phyloP scores from a whole-genome alignment of 129 eudicot species.

The Centaurea solstitialis region DNA sequence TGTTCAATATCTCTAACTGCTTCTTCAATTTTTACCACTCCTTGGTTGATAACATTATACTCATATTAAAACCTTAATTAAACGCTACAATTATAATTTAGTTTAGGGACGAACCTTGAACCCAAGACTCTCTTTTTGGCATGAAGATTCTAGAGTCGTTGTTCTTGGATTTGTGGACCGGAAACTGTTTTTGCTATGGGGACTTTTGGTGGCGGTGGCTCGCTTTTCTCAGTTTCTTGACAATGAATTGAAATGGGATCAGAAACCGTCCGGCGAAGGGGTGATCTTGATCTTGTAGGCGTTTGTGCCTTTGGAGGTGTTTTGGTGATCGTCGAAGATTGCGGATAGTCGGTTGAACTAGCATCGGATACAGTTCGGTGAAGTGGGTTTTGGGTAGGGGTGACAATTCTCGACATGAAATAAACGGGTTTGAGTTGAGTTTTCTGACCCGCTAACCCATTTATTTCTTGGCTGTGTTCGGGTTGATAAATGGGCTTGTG shows the following conservation, averaged over 20 bases:
- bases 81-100: too few relatives aligned
- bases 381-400: constrained; percentile 14
- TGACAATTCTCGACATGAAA: not conserved
- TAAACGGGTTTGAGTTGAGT: too few relatives aligned
- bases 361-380: not conserved
- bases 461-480: not conserved
- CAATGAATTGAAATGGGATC: not conserved
- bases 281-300: not conserved
- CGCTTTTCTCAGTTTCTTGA: not conserved
- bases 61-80: not conserved
- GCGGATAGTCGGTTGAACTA: not conserved
- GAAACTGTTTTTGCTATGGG: not conserved
- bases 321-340: not conserved
- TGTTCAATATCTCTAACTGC: not conserved
- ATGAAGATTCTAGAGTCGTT: too few relatives aligned
- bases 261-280: not conserved
- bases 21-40: not conserved
- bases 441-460: too few relatives aligned
- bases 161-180: too few relatives aligned
- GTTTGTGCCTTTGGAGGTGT: not conserved
- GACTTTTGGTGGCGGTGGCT: too few relatives aligned
- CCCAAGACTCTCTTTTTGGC: too few relatives aligned
- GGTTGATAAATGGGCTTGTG: not conserved
- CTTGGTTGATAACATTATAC: not conserved
- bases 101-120: too few relatives aligned